phyloP scores from a whole-genome alignment of 2,329 filamentous ascomycete species.

The Alternaria infectoria region DNA sequence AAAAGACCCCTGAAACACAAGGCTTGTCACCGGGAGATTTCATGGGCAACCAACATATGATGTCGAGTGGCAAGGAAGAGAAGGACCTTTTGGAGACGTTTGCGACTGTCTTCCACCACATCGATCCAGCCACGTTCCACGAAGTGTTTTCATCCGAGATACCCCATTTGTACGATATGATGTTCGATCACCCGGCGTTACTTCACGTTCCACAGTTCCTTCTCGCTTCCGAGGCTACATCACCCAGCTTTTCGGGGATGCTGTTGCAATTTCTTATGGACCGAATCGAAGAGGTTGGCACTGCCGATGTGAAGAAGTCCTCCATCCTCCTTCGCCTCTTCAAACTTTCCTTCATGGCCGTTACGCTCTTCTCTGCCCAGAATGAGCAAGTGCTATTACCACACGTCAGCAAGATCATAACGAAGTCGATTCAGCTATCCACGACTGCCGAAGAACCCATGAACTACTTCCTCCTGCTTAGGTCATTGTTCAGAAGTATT shows the following conservation, averaged over 20 bases:
- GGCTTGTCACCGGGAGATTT: slow-evolving; percentile 87
- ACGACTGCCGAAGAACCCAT: slow-evolving; percentile 96
- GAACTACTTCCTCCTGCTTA: slow-evolving; percentile 94
- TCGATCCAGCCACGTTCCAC: slow-evolving; percentile 97
- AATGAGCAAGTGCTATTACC: slow-evolving; percentile 96
- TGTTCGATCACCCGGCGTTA: slow-evolving; percentile 93
- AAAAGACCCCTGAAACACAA: slow-evolving; percentile 76
- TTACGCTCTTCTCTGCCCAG: slow-evolving; percentile 90
- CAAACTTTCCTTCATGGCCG: slow-evolving; percentile 99
- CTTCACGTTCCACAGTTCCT: slow-evolving; percentile 98
- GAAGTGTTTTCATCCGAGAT: slow-evolving; percentile 99
- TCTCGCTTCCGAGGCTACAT: slow-evolving; percentile 97
- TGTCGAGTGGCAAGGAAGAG: slow-evolving; percentile 92
- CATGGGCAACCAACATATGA: slow-evolving; percentile 93
- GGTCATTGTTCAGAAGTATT: slow-evolving; percentile 94
- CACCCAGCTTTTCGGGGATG: slow-evolving; percentile 97
- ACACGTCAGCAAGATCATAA: slow-evolving; percentile 96
- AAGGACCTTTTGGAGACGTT: slow-evolving; percentile 98
- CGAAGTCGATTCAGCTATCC: slow-evolving; percentile 93
- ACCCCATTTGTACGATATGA: slow-evolving; percentile 94
- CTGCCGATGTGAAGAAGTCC: slow-evolving; percentile 87
- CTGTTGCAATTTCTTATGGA: slow-evolving; percentile 97
- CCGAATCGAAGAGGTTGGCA: slow-evolving; percentile 92
- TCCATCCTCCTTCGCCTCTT: slow-evolving; percentile 92
- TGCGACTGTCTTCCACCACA: slow-evolving; percentile 96